These are phyloP conservation scores for Elsinoe perseae DNA, from an alignment of 2,329 filamentous ascomycete genomes.

Conservation along the genomic window DNA sequence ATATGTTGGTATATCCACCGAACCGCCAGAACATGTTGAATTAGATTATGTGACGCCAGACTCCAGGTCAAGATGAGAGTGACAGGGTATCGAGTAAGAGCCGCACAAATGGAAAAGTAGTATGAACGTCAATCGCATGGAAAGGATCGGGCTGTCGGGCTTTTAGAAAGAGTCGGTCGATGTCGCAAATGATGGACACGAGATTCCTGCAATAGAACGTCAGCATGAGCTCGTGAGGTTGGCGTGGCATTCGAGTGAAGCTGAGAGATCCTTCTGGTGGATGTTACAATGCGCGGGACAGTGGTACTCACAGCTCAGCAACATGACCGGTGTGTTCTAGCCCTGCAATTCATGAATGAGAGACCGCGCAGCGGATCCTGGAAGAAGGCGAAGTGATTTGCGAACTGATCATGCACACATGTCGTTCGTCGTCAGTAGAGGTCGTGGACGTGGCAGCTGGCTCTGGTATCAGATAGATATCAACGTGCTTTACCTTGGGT, in stretches of 20 bases:
- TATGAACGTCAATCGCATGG: constrained; percentile 2
- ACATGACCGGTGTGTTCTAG: constrained; percentile 1
- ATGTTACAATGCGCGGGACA: neutral
- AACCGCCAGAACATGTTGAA: constrained; percentile 98
- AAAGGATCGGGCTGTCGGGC: neutral
- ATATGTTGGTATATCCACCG: constrained; percentile 96
- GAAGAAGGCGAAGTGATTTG: neutral
- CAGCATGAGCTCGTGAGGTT: neutral
- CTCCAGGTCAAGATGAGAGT: constrained; percentile 16
- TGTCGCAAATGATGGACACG: neutral
- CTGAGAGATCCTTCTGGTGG: neutral
- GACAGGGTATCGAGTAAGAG: neutral
- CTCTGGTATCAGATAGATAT: neutral
- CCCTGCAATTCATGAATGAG: neutral
- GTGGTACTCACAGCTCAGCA: constrained; percentile 10
- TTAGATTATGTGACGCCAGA: constrained; percentile 19
- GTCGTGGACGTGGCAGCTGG: neutral
- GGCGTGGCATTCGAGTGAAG: neutral
- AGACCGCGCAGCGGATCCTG: constrained; percentile 1
- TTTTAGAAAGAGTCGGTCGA: neutral
- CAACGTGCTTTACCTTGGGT: neutral
- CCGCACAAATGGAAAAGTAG: neutral
- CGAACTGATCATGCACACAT: neutral
- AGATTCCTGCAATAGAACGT: neutral
- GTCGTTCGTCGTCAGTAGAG: neutral